Conservation (phyloP, 148 eudicot genomes). For the Cornus florida region DNA sequence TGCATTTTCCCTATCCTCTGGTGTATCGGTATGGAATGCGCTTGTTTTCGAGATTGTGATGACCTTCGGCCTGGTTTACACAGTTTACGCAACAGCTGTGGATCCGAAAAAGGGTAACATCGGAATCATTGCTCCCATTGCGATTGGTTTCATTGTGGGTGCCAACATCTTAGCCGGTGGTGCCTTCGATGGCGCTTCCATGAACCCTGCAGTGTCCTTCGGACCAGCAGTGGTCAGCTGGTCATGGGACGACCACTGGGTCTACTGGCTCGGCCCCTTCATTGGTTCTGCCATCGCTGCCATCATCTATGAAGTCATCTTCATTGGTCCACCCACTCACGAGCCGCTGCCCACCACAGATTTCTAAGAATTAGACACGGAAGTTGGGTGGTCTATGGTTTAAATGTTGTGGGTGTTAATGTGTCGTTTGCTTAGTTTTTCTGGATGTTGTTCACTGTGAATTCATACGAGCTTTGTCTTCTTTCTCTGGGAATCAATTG, state of each 20-base stretch:
- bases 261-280: constrained; percentile 87
- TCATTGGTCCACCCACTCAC: constrained; percentile 45
- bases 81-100: constrained; percentile 53
- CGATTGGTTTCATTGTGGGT: constrained; percentile 78
- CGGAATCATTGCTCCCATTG: constrained; percentile 80
- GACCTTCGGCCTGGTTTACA: constrained; percentile 63
- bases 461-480: constrained; percentile 18
- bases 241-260: constrained; percentile 86
- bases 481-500: constrained; percentile 11
- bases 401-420: constrained; percentile 9
- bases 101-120: constrained; percentile 82
- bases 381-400: not conserved
- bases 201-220: constrained; percentile 92
- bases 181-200: constrained; percentile 82
- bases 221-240: constrained; percentile 88
- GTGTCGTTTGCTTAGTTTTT: constrained; percentile 13
- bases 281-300: constrained; percentile 64
- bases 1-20: constrained; percentile 76
- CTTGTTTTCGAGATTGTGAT: constrained; percentile 78
- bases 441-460: constrained; percentile 21
- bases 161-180: constrained; percentile 92
- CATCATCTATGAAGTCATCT: constrained; percentile 56
- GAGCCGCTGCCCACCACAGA: constrained; percentile 63
- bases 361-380: constrained; percentile 17
- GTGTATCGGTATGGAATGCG: constrained; percentile 69